Evolutionary conservation across 441 rosid genomes (phyloP), one percentile per base, ranked within the genome.

Genomic region (Erodium chrysanthum): DNA sequence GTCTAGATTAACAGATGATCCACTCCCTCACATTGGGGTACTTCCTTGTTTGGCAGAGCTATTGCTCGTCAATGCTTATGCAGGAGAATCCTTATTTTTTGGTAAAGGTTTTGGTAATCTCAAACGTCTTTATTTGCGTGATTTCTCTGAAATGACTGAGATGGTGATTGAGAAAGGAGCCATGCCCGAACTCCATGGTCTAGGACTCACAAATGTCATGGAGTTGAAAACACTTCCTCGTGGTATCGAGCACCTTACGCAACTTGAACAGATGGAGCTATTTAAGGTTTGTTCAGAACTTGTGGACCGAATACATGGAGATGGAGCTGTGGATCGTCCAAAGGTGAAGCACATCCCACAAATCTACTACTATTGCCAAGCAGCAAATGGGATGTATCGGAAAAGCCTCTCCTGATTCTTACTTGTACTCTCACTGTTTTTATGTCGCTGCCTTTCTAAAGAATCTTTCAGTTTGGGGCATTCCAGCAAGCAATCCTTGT

Each of bases 41-140:
- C 54, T 46, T 46, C 54, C 54, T 14, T 46, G 54, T 46, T 46
- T 46, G 54, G 54, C 54, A 46, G 54, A 46, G 18, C 54, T 46
- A 12, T 12, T 12, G 5, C 54, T 46, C 1, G 7, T n/a, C 4
- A 46, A 46, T 14, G 54, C 54, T 4, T 46, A 46, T 46, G 52
- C 17, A 11, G 52, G 52, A 17, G 17, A 46, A 11, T 12, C 4
- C 2, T 14, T 46, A 6, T n/a, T 0, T 20, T 54, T 54, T 25
- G 8, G 1, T 5, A 9, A 18, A 54, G 60, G 61, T 5, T 56
- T 56, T 56, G 61, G 0, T 8, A 56, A 56, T 4, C 61, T 56
- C 27, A 21, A 4, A 10, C 25, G 22, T 1, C 4, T 56, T 11
- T 5, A 56, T 8, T 18, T 56, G 61, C 61, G 11, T 56, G 15